These are phyloP conservation scores for Nakaseomyces nivariensis DNA, from an alignment of 1,139 yeast genomes.

Conservation along the genomic window DNA sequence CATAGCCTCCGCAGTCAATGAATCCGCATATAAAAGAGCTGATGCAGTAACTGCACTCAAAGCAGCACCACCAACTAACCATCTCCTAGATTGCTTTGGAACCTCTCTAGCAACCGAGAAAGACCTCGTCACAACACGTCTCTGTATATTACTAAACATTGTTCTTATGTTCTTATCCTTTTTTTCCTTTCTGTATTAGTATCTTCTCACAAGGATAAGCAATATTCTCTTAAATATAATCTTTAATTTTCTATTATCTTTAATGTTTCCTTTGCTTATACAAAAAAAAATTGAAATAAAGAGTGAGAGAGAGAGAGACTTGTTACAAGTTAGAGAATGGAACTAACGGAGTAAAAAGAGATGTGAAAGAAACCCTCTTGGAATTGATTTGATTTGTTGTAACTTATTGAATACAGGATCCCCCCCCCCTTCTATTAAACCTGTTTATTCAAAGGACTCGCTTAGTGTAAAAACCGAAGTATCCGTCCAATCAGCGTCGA, in stretches of 20 bases:
- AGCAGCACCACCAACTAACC: conserved; percentile 41
- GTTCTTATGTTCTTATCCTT: neutral
- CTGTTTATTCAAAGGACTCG: no score
- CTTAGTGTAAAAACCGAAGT: neutral
- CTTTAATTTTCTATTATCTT: neutral
- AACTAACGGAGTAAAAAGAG: neutral
- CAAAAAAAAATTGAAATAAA: no score
- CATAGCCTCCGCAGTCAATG: conserved; percentile 87
- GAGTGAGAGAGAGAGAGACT: no score
- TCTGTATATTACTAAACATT: conserved; percentile 2
- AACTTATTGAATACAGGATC: neutral
- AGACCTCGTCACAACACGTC: conserved; percentile 3
- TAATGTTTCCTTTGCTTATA: no score
- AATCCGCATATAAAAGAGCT: conserved; percentile 66
- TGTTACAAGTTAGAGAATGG: neutral
- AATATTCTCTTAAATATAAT: neutral
- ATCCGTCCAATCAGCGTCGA: conserved; percentile 1
- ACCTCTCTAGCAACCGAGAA: conserved; percentile 1
- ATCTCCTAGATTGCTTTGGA: conserved; percentile 33
- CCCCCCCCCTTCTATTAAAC: no score
- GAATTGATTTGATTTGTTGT: no score
- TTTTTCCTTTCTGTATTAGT: neutral
- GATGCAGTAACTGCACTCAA: conserved; percentile 69
- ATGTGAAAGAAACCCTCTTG: no score
- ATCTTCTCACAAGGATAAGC: no score